Conservation (phyloP, 176 grass and related monocot genomes). For the Bonia amplexicaulis region DNA sequence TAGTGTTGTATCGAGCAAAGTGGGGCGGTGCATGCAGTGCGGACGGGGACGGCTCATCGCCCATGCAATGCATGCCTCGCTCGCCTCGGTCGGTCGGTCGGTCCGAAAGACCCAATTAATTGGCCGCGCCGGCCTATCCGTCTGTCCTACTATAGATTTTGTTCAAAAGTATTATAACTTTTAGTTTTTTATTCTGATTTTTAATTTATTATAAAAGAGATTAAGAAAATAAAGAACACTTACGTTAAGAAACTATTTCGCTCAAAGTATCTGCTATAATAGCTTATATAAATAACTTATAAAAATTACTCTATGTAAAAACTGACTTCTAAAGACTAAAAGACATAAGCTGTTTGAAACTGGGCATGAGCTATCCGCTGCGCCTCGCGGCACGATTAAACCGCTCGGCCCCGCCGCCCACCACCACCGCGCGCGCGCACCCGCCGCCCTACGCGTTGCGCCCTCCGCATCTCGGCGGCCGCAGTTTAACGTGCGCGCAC, state of each 20-base stretch:
- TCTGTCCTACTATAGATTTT: not conserved
- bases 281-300: too few species aligned
- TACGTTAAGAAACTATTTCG: rapidly evolving
- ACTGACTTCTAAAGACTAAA: too few species aligned
- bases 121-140: not conserved
- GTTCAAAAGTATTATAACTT: too few species aligned
- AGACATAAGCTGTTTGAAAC: too few species aligned
- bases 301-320: too few species aligned
- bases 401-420: slow-evolving; percentile 27
- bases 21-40: slow-evolving; percentile 47
- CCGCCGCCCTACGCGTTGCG: not conserved
- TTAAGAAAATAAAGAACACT: too few species aligned
- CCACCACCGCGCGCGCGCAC: not conserved
- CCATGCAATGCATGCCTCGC: not conserved
- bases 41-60: slow-evolving; percentile 28
- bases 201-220: too few species aligned
- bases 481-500: not conserved
- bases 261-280: rapidly evolving
- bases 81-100: not conserved
- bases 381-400: slow-evolving; percentile 1
- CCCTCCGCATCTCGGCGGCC: not conserved
- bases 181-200: too few species aligned
- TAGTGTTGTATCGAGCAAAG: not conserved
- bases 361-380: not conserved
- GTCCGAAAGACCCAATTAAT: slow-evolving; percentile 6